phyloP scores from a whole-genome alignment of 2,329 filamentous ascomycete genomes.

The Monilinia fructigena region DNA sequence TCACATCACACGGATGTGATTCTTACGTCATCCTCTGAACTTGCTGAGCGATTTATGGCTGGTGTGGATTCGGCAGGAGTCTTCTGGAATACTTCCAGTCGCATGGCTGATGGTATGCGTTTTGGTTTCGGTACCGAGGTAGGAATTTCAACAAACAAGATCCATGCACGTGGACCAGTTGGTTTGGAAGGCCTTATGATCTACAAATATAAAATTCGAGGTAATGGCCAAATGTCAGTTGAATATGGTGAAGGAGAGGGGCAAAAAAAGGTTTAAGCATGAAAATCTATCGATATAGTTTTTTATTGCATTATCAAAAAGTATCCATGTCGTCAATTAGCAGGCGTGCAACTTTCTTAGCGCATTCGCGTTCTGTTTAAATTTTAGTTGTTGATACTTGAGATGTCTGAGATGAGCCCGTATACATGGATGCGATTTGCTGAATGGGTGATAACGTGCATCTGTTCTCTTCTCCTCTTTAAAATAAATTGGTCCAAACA shows the following conservation, averaged over 20 bases:
- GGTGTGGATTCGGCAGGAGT: constrained; percentile 86
- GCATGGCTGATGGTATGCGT: constrained; percentile 94
- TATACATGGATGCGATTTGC: not conserved
- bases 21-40: constrained; percentile 64
- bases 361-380: not conserved
- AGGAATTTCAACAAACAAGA: constrained; percentile 98
- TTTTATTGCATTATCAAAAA: constrained; percentile 2
- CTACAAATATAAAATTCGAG: constrained; percentile 91
- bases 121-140: constrained; percentile 98
- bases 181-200: constrained; percentile 93
- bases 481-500: constrained; percentile 17
- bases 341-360: constrained; percentile 7
- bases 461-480: not conserved
- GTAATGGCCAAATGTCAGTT: constrained; percentile 76
- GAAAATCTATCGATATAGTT: constrained; percentile 44
- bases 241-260: constrained; percentile 68
- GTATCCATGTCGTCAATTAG: not conserved
- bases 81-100: constrained; percentile 95
- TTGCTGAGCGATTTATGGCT: constrained; percentile 80
- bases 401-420: constrained; percentile 15
- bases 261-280: constrained; percentile 59
- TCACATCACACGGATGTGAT: constrained; percentile 95
- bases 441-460: constrained; percentile 9
- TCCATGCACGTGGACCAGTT: constrained; percentile 89
- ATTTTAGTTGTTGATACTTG: constrained; percentile 13